Percentiles rank a stretch among this genome's conserved stretches.
These are phyloP conservation scores for Beauveria sp. DNA, from an alignment of 2,329 filamentous ascomycete species.

Conservation along the genomic window DNA sequence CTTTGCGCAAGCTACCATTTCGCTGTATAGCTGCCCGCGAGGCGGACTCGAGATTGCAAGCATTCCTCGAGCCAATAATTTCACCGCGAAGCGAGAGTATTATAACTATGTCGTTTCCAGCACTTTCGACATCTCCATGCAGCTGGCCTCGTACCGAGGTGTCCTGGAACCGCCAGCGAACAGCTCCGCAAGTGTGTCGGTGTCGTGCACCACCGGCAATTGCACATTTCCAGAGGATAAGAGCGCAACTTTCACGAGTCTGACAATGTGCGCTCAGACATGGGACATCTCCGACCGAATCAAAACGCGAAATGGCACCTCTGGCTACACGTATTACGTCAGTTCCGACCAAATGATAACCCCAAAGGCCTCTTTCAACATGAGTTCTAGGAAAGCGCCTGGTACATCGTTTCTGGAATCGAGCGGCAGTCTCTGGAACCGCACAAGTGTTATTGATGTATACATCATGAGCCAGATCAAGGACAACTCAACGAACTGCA, in stretches of 20 bases:
- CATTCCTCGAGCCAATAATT: conserved; percentile 4
- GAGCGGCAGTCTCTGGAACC: background rate
- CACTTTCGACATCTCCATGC: background rate
- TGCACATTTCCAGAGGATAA: conserved; percentile 1
- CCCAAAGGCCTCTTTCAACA: background rate
- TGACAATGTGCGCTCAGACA: background rate
- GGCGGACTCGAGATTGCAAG: background rate
- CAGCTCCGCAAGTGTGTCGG: background rate
- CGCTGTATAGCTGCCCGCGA: background rate
- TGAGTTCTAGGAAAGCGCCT: background rate
- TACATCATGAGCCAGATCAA: background rate
- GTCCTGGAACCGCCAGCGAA: background rate
- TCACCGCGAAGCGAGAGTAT: background rate
- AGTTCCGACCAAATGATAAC: background rate
- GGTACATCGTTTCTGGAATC: background rate
- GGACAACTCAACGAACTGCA: background rate
- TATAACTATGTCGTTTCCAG: background rate
- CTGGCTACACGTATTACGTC: background rate
- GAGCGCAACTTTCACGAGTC: background rate
- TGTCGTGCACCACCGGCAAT: background rate
- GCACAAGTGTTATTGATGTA: background rate
- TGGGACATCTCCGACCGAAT: conserved; percentile 4
- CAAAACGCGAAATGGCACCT: too few relatives aligned
- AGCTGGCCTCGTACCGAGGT: background rate
- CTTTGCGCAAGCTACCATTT: conserved; percentile 5